phyloP scores from a whole-genome alignment of 2,329 filamentous ascomycete species.

The Fonsecaea pugnacius region DNA sequence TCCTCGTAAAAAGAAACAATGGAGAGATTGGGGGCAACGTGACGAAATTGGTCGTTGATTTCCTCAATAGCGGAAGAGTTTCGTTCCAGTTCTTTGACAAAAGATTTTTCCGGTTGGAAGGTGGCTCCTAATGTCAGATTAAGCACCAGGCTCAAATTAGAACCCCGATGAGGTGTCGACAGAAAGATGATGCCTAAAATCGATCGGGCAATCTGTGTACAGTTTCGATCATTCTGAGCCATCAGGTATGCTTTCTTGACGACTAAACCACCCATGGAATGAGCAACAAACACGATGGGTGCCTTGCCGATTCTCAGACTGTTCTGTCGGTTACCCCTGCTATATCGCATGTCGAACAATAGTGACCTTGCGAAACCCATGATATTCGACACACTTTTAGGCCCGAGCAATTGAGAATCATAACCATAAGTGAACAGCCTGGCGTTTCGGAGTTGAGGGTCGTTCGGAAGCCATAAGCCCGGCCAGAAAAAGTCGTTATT shows the following conservation, averaged over 20 bases:
- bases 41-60: conserved; percentile 54
- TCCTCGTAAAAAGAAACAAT: conserved; percentile 57
- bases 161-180: conserved; percentile 41
- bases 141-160: conserved; percentile 37
- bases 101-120: conserved; percentile 4
- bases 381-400: conserved; percentile 20
- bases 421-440: conserved; percentile 41
- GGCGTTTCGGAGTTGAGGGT: conserved; percentile 34
- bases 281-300: conserved; percentile 30
- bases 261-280: conserved; percentile 28
- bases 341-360: conserved; percentile 18
- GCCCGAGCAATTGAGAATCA: conserved; percentile 28
- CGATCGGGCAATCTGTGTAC: conserved; percentile 3
- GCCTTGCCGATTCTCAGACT: conserved; percentile 10
- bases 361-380: conserved; percentile 30
- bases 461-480: conserved; percentile 44
- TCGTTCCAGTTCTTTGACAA: conserved; percentile 45
- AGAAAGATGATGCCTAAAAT: conserved; percentile 38
- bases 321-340: not conserved
- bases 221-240: conserved; percentile 19
- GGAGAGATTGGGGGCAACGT: conserved; percentile 44
- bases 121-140: conserved; percentile 41
- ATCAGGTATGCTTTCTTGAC: conserved; percentile 28
- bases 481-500: conserved; percentile 47
- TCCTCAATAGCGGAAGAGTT: conserved; percentile 45